Percentiles rank a stretch among this genome's conserved stretches.
phyloP scores from a whole-genome alignment of 768 basidiomycete species.

The Artomyces pyxidatus region DNA sequence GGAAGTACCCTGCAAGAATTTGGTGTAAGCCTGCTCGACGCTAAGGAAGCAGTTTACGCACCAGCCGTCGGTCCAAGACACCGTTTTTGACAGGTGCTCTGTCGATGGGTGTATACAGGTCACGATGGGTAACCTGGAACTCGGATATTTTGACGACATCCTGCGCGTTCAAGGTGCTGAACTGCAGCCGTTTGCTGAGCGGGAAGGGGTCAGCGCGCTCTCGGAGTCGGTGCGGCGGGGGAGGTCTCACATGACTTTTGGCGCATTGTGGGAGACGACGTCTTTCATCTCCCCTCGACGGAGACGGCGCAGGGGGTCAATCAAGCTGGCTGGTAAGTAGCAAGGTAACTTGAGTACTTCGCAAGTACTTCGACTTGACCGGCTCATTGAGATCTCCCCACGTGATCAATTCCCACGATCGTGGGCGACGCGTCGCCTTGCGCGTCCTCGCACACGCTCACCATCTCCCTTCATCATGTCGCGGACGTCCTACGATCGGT shows the following conservation, averaged over 20 bases:
- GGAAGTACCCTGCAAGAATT: conserved; percentile 68
- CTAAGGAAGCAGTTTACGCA: conserved; percentile 28
- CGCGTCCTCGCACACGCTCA: conserved; percentile 49
- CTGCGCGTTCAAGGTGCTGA: conserved; percentile 87
- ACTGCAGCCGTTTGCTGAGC: conserved; percentile 88
- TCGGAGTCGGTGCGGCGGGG: neutral
- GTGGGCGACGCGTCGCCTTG: conserved; percentile 32
- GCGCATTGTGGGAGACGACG: conserved; percentile 66
- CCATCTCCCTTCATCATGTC: conserved; percentile 54
- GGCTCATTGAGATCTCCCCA: neutral
- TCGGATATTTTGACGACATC: conserved; percentile 95
- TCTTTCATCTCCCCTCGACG: conserved; percentile 58
- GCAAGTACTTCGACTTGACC: neutral
- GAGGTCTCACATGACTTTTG: conserved; percentile 66
- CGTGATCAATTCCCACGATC: neutral
- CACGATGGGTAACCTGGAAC: conserved; percentile 90
- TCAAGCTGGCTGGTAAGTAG: neutral
- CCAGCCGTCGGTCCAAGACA: conserved; percentile 86
- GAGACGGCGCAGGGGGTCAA: neutral
- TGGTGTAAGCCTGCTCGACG: neutral
- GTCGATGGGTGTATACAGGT: conserved; percentile 80
- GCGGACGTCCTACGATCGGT: conserved; percentile 91
- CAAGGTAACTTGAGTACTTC: neutral
- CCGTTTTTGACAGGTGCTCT: conserved; percentile 86
- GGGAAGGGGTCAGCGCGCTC: neutral